phyloP scores from a whole-genome alignment of 345 rosid species.

The Camelina neglecta region DNA sequence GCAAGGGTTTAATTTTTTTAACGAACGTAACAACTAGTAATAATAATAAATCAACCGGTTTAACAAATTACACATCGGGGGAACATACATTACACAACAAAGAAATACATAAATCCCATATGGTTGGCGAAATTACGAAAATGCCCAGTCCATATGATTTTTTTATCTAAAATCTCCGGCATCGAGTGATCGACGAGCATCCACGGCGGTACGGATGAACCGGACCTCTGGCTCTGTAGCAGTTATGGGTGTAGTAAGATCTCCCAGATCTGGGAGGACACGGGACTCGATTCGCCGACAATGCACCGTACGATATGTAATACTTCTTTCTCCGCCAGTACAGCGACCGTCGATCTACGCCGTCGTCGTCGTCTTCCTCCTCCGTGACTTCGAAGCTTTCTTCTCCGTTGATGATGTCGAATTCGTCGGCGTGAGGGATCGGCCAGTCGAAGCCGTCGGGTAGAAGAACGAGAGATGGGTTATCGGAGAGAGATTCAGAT shows the following conservation, averaged over 20 bases:
- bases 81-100: neutral
- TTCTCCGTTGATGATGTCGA: slow-evolving; percentile 31
- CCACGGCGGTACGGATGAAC: slow-evolving; percentile 82
- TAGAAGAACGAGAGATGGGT: slow-evolving; percentile 46
- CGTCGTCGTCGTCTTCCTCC: slow-evolving; percentile 40
- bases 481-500: slow-evolving; percentile 44
- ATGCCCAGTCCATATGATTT: neutral
- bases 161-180: slow-evolving; percentile 56
- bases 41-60: slow-evolving; percentile 16
- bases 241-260: slow-evolving; percentile 87
- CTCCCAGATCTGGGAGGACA: slow-evolving; percentile 97
- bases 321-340: slow-evolving; percentile 66
- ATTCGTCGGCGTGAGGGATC: slow-evolving; percentile 38
- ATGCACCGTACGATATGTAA: slow-evolving; percentile 91
- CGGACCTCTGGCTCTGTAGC: slow-evolving; percentile 64
- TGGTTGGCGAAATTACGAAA: slow-evolving; percentile 19
- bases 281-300: slow-evolving; percentile 80
- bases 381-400: slow-evolving; percentile 10
- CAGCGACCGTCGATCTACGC: slow-evolving; percentile 60
- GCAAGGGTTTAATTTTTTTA: neutral
- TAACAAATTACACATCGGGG: slow-evolving; percentile 2
- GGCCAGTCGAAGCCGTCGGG: slow-evolving; percentile 65
- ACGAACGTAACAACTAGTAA: neutral
- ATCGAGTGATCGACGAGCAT: slow-evolving; percentile 74
- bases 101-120: neutral